Conservation (phyloP, 495 filamentous ascomycete species). For the Parathielavia appendiculata region DNA sequence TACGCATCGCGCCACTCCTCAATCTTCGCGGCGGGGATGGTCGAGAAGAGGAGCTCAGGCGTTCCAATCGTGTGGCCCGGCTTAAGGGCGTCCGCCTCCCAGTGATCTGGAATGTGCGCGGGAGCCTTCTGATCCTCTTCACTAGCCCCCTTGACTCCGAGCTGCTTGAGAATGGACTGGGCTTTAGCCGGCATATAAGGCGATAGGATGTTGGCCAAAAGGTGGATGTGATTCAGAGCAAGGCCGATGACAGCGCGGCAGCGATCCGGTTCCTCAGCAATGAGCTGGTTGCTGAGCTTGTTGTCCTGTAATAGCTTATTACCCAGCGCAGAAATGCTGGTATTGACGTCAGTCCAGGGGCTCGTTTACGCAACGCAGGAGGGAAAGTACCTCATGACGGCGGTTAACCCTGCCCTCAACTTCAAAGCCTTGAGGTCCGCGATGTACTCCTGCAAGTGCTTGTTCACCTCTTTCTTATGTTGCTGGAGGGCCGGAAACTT, state of each 20-base stretch:
- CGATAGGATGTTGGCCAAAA: slow-evolving; percentile 67
- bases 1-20: slow-evolving; percentile 76
- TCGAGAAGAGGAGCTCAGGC: slow-evolving; percentile 75
- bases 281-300: slow-evolving; percentile 46
- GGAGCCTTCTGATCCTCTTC: slow-evolving; percentile 35
- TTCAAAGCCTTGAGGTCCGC: slow-evolving; percentile 68
- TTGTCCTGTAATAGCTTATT: slow-evolving; percentile 90
- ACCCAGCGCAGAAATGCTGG: slow-evolving; percentile 56
- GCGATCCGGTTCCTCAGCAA: slow-evolving; percentile 65
- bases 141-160: slow-evolving; percentile 35
- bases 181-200: slow-evolving; percentile 86
- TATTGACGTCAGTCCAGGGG: slow-evolving; percentile 28
- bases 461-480: slow-evolving; percentile 58
- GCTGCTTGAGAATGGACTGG: slow-evolving; percentile 65
- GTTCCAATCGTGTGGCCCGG: slow-evolving; percentile 77
- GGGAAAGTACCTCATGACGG: slow-evolving; percentile 49
- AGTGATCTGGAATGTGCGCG: slow-evolving; percentile 64
- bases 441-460: slow-evolving; percentile 61
- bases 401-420: slow-evolving; percentile 66
- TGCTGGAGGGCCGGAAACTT: slow-evolving; percentile 22
- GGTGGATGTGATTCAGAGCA: slow-evolving; percentile 74
- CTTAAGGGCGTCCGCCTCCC: slow-evolving; percentile 56
- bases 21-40: slow-evolving; percentile 53
- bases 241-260: slow-evolving; percentile 75
- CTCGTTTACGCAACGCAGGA: not conserved